Evolutionary conservation across 2,329 filamentous ascomycete genomes (phyloP), one percentile per base, ranked within the genome.

Genomic region (Piedraia hortae): DNA sequence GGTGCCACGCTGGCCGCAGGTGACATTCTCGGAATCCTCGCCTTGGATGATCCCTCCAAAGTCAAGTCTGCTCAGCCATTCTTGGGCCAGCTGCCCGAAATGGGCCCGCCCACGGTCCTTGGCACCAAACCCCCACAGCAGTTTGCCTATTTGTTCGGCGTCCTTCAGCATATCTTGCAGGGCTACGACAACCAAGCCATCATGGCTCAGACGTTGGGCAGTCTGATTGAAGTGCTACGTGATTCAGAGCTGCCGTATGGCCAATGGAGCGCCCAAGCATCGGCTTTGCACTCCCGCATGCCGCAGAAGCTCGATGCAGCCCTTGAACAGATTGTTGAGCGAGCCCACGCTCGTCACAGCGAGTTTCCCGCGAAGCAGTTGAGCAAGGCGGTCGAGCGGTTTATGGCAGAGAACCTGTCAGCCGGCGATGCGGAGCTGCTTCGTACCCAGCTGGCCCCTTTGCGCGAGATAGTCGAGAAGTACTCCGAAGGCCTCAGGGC

Each of bases 161-260:
- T 77, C 28, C 61, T 93, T 20, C 54, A 62, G 40, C 80, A 91
- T 48, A 93, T 97, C 33, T 62, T 97, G 9, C 57, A 69, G 37
- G 85, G 85, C 27, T 97, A 77, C 41, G 85, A 97, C 51, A 97
- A 97, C 59, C 82, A 89, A 34, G 70, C 91, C 34, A 78, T 93
- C 47, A 90, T 97, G 82, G 61, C 64, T 22, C 49, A 64, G 27
- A 85, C 78, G 2, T 56, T 97, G 11, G 77, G 74, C 48, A 74
- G 85, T 42, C 56, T 93, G 16, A 67, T 91, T n/a, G 64, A 77
- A 28, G 80, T 97, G 6, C 62, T 97, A 11, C 69, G 82, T 18
- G 64, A 90, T 39, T 66, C 72, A 1, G 80, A 91, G 38, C 60
- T 97, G 30, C 85, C 85, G 1, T 97, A 85, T 43, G 78, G 82